Percentiles rank a stretch among this genome's conserved stretches.
phyloP scores from a whole-genome alignment of 495 filamentous ascomycete species.

The Parathielavia appendiculata region DNA sequence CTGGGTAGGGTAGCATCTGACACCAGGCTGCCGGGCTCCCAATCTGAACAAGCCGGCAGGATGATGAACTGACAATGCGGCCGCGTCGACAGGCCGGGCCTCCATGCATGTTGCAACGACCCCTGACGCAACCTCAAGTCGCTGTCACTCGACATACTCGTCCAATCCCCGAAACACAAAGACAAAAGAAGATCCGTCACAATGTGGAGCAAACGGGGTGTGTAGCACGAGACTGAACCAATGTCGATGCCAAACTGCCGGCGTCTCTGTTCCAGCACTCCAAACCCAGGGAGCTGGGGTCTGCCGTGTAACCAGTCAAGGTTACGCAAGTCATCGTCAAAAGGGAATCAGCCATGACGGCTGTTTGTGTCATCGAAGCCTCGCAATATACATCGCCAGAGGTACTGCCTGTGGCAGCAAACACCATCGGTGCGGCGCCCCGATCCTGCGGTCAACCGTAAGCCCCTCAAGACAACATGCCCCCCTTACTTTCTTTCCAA shows the following conservation, averaged over 20 bases:
- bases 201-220: neutral
- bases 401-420: neutral
- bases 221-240: neutral
- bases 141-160: no score
- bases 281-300: neutral
- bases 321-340: conserved; percentile 3
- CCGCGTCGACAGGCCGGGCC: conserved; percentile 1
- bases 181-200: neutral
- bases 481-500: neutral
- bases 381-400: no score
- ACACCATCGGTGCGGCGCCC: neutral
- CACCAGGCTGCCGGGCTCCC: neutral
- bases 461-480: no score
- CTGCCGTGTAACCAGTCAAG: neutral
- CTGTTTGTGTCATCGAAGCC: neutral
- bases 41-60: neutral
- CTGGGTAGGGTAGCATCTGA: no score
- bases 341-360: no score
- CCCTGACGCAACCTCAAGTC: neutral
- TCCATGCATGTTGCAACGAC: neutral
- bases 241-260: conserved; percentile 6
- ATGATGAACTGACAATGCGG: neutral
- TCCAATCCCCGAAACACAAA: neutral
- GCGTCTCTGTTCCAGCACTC: neutral
- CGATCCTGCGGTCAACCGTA: neutral